Conservation (phyloP, 2,329 filamentous ascomycete species). For the Fusarium goolgardi region DNA sequence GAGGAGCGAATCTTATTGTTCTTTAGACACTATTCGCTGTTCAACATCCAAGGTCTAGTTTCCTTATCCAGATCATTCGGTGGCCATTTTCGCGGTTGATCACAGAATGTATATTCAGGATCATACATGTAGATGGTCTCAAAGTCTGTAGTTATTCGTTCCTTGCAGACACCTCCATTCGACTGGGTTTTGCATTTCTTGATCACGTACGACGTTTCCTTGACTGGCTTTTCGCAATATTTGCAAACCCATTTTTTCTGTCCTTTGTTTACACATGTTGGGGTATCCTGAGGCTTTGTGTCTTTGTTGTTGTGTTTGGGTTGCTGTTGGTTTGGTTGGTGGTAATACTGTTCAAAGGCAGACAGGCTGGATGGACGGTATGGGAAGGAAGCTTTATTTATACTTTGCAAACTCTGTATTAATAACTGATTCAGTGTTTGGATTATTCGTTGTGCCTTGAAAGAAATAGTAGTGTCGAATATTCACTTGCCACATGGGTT, state of each 20-base stretch:
- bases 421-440: no score
- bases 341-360: not conserved
- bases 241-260: not conserved
- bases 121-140: not conserved
- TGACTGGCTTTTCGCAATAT: not conserved
- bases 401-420: not conserved
- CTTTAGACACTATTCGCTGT: not conserved
- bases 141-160: not conserved
- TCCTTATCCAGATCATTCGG: not conserved
- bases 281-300: not conserved
- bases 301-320: not conserved
- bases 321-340: not conserved
- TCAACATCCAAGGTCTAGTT: not conserved
- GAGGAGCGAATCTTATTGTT: not conserved
- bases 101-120: not conserved
- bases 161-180: accelerated
- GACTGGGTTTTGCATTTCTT: not conserved
- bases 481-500: no score
- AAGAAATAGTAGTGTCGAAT: no score
- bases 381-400: not conserved
- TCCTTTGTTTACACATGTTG: not conserved
- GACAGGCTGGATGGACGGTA: not conserved
- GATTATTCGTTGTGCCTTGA: no score
- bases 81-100: not conserved
- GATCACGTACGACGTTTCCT: not conserved